Evolutionary conservation across 2,329 filamentous ascomycete species (phyloP), one percentile per base, ranked within the genome.

Genomic region (Aspergillus flavus): DNA sequence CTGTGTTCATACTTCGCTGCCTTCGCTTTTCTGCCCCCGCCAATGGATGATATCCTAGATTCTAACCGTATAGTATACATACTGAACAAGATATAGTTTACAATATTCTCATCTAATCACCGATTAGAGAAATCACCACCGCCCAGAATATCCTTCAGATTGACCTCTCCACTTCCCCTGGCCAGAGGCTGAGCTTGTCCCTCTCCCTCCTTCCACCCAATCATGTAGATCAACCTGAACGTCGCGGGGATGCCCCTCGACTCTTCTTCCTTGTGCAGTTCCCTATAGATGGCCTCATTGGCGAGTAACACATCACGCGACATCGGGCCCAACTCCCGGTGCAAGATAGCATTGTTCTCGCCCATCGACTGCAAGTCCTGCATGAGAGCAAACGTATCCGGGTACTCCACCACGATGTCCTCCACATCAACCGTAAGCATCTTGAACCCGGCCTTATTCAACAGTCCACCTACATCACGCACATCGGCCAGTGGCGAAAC

Each of bases 211-310:
- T 94, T 96, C 95, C 95, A 99, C 0, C 95, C 95, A 78, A 99
- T 99, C 94, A 98, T 97, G 78, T 95, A 97, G 65, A 99, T 97
- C 70, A 97, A 85, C 69, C 95, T 86, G 75, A 97, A 99, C 0
- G 95, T 99, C 1, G 95, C 95, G 0, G 95, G 95, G 65, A 95
- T 84, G 1, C 80, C 78, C 45, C 76, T 73, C 26, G 73, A 23
- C 86, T 92, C 90, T 50, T 89, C 85, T 72, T 96, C 93, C 21
- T 92, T 94, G 77, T 99, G 93, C 61, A 99, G 80, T 74, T 91
- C 89, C 55, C 88, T 86, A 76, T 99, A 99, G 62, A 99, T 97
- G 46, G 88, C 91, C 68, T 98, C 92, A 30, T 88, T 90, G 9
- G 95, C 95, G 48, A 97, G 81, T 64, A 99, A 80, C 11, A 97